These are phyloP conservation scores for Globisporangium canariense DNA, from an alignment of 352 stramenopile species.

Conservation along the genomic window DNA sequence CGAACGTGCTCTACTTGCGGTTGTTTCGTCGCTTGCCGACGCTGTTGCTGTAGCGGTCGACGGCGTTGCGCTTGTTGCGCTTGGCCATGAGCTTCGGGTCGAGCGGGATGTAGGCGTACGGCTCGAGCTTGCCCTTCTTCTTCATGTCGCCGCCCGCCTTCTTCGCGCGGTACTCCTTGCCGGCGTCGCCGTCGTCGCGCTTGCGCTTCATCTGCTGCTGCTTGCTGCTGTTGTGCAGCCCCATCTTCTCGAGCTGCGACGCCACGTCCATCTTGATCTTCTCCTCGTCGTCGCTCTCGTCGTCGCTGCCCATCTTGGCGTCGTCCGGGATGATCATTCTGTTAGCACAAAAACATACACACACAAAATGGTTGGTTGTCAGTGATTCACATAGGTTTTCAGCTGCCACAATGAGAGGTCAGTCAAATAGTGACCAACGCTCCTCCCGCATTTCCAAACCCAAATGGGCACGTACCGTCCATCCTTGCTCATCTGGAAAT, in stretches of 20 bases:
- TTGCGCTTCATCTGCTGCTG: conserved; percentile 46
- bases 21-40: conserved; percentile 74
- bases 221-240: conserved; percentile 43
- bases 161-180: conserved; percentile 93
- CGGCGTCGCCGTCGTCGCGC: conserved; percentile 63
- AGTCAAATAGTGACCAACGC: background rate
- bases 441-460: background rate
- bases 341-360: conserved; percentile 7
- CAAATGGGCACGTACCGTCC: conserved; percentile 65
- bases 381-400: background rate
- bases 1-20: conserved; percentile 27
- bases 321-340: conserved; percentile 81
- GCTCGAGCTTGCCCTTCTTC: conserved; percentile 97
- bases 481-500: conserved; percentile 91
- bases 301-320: conserved; percentile 44
- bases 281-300: conserved; percentile 64
- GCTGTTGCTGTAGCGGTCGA: conserved; percentile 73
- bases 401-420: background rate
- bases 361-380: conserved; percentile 9
- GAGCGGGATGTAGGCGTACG: conserved; percentile 97
- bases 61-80: conserved; percentile 80
- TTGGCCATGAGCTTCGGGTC: conserved; percentile 94
- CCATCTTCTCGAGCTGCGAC: conserved; percentile 80
- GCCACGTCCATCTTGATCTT: conserved; percentile 84
- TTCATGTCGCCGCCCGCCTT: conserved; percentile 96